phyloP scores from a whole-genome alignment of 2,329 filamentous ascomycete genomes.

The Sordariomycetes sp. region DNA sequence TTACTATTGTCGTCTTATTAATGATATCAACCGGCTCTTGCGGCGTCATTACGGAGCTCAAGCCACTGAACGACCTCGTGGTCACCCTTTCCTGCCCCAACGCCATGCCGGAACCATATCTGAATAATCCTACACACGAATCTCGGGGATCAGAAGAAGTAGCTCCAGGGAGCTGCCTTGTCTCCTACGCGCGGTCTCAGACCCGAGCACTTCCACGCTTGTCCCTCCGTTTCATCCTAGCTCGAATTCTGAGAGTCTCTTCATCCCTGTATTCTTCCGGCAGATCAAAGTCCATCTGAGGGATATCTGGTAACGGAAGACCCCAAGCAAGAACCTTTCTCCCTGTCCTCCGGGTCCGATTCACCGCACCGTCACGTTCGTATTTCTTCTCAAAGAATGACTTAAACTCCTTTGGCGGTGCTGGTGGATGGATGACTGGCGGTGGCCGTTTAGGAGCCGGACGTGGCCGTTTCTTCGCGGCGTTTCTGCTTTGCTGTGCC shows the following conservation, averaged over 20 bases:
- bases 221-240: constrained; percentile 52
- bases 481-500: constrained; percentile 37
- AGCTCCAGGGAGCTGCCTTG: too few species aligned
- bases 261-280: constrained; percentile 55
- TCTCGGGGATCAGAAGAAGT: too few species aligned
- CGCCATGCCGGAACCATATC: too few species aligned
- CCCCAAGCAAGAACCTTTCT: constrained; percentile 75
- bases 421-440: constrained; percentile 12
- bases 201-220: constrained; percentile 48
- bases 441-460: constrained; percentile 14
- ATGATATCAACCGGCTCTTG: too few species aligned
- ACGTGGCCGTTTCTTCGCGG: constrained; percentile 21
- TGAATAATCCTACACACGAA: too few species aligned
- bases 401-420: constrained; percentile 55
- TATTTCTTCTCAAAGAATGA: constrained; percentile 81
- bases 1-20: too few species aligned
- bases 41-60: too few species aligned
- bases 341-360: constrained; percentile 54
- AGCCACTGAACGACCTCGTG: too few species aligned
- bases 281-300: constrained; percentile 64
- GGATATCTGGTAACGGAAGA: constrained; percentile 64
- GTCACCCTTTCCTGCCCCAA: too few species aligned
- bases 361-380: constrained; percentile 71
- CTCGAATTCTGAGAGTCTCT: constrained; percentile 47
- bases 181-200: too few species aligned